These are phyloP conservation scores for Emmonsiellopsis sp. DNA, from an alignment of 2,329 filamentous ascomycete genomes.

Conservation along the genomic window DNA sequence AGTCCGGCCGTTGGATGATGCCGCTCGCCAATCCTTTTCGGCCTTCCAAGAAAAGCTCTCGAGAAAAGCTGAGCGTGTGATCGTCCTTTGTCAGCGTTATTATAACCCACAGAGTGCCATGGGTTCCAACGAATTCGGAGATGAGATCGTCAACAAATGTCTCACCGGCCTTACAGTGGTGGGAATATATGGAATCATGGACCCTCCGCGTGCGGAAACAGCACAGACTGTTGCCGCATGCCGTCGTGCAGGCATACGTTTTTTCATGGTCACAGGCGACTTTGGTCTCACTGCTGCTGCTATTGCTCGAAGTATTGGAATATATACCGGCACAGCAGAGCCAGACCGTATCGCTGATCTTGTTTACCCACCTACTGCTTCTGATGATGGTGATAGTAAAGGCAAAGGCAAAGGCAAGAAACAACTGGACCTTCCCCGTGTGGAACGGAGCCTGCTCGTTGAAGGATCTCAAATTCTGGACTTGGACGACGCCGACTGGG, in stretches of 20 bases:
- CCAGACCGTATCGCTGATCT: constrained; percentile 52
- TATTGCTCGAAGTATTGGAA: constrained; percentile 34
- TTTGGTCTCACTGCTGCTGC: constrained; percentile 32
- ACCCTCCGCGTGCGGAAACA: constrained; percentile 31
- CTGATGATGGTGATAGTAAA: constrained; percentile 11
- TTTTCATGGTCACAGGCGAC: constrained; percentile 39
- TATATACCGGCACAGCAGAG: constrained; percentile 22
- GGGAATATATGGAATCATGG: constrained; percentile 43
- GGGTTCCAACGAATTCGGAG: constrained; percentile 41
- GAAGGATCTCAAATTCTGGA: constrained; percentile 58
- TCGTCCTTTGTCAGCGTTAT: constrained; percentile 57
- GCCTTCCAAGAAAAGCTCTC: constrained; percentile 60
- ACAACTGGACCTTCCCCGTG: too few relatives aligned
- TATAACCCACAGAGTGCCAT: constrained; percentile 36
- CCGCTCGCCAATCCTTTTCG: constrained; percentile 44
- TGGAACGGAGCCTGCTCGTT: constrained; percentile 45
- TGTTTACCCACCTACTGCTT: constrained; percentile 10
- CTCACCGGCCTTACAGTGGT: constrained; percentile 40
- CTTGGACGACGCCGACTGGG: constrained; percentile 61
- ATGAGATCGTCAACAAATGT: constrained; percentile 38
- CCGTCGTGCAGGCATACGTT: constrained; percentile 28
- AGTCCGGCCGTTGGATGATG: constrained; percentile 42
- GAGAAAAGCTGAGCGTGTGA: constrained; percentile 59
- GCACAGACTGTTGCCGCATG: constrained; percentile 26
- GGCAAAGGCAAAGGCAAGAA: too few relatives aligned